phyloP scores from a whole-genome alignment of 768 basidiomycete genomes.

The Butyriboletus loyo region DNA sequence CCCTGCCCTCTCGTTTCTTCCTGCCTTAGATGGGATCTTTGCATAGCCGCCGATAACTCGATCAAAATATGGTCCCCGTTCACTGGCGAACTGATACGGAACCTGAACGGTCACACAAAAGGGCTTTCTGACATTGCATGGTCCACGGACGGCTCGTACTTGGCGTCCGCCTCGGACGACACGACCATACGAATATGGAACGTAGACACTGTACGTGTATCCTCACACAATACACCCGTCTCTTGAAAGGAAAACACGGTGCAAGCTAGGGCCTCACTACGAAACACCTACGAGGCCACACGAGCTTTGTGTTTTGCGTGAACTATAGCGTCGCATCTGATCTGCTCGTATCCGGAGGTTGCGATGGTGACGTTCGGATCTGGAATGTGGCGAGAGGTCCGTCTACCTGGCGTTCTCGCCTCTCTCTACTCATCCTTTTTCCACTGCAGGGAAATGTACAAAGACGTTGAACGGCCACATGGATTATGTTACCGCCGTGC shows the following conservation, averaged over 20 bases:
- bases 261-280: constrained; percentile 59
- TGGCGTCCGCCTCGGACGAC: constrained; percentile 94
- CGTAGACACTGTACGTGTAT: constrained; percentile 63
- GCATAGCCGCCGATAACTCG: constrained; percentile 70
- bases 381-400: constrained; percentile 86
- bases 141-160: constrained; percentile 76
- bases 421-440: too few relatives aligned
- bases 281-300: constrained; percentile 75
- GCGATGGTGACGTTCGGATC: constrained; percentile 88
- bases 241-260: neutral
- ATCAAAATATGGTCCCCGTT: constrained; percentile 84
- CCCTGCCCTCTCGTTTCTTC: neutral
- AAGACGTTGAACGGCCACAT: constrained; percentile 89
- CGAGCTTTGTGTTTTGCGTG: constrained; percentile 87
- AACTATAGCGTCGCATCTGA: constrained; percentile 89
- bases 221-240: neutral
- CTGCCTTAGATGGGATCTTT: neutral
- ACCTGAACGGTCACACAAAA: constrained; percentile 70
- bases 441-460: constrained; percentile 65
- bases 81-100: constrained; percentile 73
- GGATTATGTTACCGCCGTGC: constrained; percentile 92
- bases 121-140: constrained; percentile 90
- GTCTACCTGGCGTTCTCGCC: neutral
- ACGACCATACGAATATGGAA: constrained; percentile 87
- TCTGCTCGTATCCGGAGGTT: constrained; percentile 86